Evolutionary conservation across 495 filamentous ascomycete species (phyloP), one percentile per base, ranked within the genome.

Genomic region (Neurospora terricola): DNA sequence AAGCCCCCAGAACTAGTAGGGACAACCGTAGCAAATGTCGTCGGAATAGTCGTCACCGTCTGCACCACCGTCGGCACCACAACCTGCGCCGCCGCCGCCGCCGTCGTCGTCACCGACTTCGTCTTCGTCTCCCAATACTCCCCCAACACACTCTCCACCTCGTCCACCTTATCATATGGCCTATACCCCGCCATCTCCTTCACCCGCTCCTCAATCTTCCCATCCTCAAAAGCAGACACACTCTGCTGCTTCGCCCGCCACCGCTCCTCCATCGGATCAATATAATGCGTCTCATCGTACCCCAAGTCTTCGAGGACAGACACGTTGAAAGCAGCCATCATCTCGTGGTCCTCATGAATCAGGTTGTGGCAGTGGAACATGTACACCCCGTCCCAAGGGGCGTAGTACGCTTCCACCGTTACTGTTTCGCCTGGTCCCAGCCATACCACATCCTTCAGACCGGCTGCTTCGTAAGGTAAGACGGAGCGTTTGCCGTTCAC

Each of bases 311-410:
- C 69, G 9, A 87, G 78, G n/a, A 74, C 78, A 8, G 85, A 84
- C 42, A 88, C 83, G 73, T 89, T 89, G 77, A 89, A 88, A 16
- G 87, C 87, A 1, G 82, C 87, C 87, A 89, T 88, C 88, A 89
- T 89, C 72, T 87, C 87, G 76, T 89, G 82, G 74, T 88, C 88
- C 73, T 89, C 88, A 74, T 89, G 88, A 69, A 89, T 82, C 36
- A 88, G 77, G 72, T 89, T 89, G 76, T 89, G 87, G 80, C 85
- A 87, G 72, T 86, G 84, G 75, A 86, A 86, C 86, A 86, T 88
- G 78, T 88, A 88, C 14, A 87, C 78, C 5, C 87, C 87, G 12
- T 85, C 82, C 83, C 85, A 88, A 0, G 87, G 87, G 0, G 82
- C 83, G 72, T 85, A 88, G 43, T 84, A 81, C 0, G 86, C 86